Conservation (phyloP, 176 grass and related monocot genomes). For the Carex pumila region DNA sequence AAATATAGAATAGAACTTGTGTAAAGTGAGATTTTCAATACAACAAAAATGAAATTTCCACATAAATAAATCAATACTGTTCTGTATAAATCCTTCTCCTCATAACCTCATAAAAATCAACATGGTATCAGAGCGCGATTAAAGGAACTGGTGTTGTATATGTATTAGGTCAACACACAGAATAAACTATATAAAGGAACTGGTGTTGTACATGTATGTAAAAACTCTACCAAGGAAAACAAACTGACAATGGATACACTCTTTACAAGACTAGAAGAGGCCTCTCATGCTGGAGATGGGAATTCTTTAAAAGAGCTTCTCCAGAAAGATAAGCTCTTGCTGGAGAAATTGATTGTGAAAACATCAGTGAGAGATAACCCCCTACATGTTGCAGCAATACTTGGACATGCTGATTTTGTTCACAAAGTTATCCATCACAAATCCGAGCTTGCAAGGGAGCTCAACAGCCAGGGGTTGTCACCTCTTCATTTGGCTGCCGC, state of each 20-base stretch:
- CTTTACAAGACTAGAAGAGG: constrained; percentile 2
- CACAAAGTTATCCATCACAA: neutral
- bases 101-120: too few species aligned
- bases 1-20: too few species aligned
- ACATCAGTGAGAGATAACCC: neutral
- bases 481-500: constrained; percentile 21
- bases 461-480: neutral
- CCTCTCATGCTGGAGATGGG: constrained; percentile 5
- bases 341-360: neutral
- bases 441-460: neutral
- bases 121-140: too few species aligned
- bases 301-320: neutral
- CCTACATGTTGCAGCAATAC: constrained; percentile 10
- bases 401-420: constrained; percentile 5
- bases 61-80: too few species aligned
- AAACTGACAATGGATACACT: neutral
- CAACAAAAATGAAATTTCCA: too few species aligned
- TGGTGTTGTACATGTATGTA: too few species aligned
- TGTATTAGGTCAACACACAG: too few species aligned
- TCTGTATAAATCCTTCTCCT: too few species aligned
- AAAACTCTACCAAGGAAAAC: neutral
- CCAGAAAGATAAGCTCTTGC: constrained; percentile 15
- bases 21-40: too few species aligned
- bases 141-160: too few species aligned
- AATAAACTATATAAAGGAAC: too few species aligned